These are phyloP conservation scores for Zymoseptoria pseudotritici DNA, from an alignment of 2,329 filamentous ascomycete genomes.

Conservation along the genomic window DNA sequence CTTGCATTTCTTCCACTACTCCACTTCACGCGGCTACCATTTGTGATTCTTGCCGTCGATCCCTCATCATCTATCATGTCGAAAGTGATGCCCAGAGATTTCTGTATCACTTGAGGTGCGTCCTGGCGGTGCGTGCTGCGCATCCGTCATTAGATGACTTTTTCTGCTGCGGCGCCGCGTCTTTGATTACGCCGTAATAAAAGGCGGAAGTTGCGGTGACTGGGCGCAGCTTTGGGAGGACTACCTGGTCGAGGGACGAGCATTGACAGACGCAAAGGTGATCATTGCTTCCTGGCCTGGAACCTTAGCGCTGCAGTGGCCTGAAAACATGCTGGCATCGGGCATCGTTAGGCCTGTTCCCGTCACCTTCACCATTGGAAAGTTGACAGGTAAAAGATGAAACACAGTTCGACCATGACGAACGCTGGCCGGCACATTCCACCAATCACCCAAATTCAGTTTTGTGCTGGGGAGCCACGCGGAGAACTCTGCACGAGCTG, in stretches of 20 bases:
- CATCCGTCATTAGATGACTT: background rate
- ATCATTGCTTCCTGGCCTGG: background rate
- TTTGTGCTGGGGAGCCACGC: background rate
- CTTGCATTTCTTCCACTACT: too few species aligned
- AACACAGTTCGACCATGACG: background rate
- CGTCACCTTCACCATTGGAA: background rate
- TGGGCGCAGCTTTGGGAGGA: background rate
- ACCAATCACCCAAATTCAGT: background rate
- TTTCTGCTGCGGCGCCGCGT: background rate
- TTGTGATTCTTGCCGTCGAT: too few species aligned
- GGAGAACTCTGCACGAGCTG: background rate
- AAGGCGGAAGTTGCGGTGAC: background rate
- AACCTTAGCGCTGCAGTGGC: background rate
- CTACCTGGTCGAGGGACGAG: background rate
- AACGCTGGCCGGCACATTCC: background rate
- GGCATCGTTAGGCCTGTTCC: background rate
- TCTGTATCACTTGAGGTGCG: too few species aligned
- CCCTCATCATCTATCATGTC: too few species aligned
- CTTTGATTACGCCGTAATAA: background rate
- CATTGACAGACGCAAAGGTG: background rate
- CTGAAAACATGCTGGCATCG: background rate
- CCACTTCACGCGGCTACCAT: too few species aligned
- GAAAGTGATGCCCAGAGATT: too few species aligned
- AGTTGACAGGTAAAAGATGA: background rate
- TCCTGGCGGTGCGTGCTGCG: too few species aligned